Percentiles rank a stretch among this genome's conserved stretches.
These are phyloP conservation scores for Berberis vulgaris DNA, from an alignment of 164 flowering plant species.

Conservation along the genomic window DNA sequence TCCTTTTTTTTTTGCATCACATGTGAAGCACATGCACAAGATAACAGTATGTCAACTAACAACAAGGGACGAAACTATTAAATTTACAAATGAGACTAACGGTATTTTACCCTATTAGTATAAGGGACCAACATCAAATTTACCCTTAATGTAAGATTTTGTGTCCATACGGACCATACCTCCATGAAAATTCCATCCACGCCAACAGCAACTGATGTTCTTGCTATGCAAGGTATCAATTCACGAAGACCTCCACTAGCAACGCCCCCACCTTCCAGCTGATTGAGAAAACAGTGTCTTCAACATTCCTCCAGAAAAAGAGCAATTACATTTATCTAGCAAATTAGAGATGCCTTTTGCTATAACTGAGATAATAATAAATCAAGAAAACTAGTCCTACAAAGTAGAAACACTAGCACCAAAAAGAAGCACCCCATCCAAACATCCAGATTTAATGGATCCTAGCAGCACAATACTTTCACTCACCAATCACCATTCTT, in stretches of 20 bases:
- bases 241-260: conserved; percentile 99
- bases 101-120: too few species aligned
- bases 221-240: conserved; percentile 92
- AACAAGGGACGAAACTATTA: neutral
- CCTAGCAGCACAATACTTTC: too few species aligned
- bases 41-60: neutral
- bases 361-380: neutral
- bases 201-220: conserved; percentile 96
- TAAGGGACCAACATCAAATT: too few species aligned
- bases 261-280: conserved; percentile 97
- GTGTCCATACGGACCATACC: conserved; percentile 26
- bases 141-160: too few species aligned
- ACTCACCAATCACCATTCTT: too few species aligned
- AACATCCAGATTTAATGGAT: too few species aligned
- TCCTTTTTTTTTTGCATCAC: too few species aligned
- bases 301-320: neutral
- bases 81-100: neutral
- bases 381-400: neutral
- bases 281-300: conserved; percentile 9
- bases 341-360: neutral
- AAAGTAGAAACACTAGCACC: neutral
- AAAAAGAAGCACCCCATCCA: too few species aligned
- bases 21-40: too few species aligned
- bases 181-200: conserved; percentile 99
- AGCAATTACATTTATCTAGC: neutral